phyloP scores from a whole-genome alignment of 805 yeast species.

The Ogataea paraovalis region DNA sequence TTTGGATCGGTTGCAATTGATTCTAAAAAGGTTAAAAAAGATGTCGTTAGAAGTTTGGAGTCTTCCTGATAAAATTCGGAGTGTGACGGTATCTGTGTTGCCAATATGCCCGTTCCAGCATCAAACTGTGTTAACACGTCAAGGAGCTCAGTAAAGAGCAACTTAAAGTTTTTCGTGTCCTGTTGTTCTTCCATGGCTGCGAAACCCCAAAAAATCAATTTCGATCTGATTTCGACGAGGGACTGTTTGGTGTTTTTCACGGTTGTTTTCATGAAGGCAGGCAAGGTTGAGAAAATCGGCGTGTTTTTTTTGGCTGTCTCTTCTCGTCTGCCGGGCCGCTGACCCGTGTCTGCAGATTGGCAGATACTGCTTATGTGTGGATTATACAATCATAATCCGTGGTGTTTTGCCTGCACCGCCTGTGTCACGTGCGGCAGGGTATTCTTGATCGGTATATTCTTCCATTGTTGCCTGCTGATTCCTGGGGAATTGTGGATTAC shows the following conservation, averaged over 20 bases:
- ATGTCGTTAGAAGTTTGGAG: conserved; percentile 39
- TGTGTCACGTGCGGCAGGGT: too few species aligned
- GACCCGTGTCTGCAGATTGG: neutral
- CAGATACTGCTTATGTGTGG: neutral
- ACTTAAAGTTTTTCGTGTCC: conserved; percentile 6
- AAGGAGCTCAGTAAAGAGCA: conserved; percentile 20
- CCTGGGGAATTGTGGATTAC: too few species aligned
- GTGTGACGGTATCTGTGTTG: conserved; percentile 36
- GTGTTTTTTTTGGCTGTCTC: neutral
- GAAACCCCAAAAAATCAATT: neutral
- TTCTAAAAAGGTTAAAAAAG: conserved; percentile 38
- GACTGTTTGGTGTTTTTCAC: neutral
- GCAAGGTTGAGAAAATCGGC: neutral
- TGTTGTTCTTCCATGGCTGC: neutral
- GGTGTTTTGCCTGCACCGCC: too few species aligned
- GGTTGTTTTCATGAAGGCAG: neutral
- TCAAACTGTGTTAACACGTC: conserved; percentile 22
- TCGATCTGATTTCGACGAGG: neutral
- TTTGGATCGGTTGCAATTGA: conserved; percentile 23
- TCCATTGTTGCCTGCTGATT: too few species aligned
- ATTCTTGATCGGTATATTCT: too few species aligned
- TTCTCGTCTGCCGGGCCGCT: neutral
- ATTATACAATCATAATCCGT: neutral
- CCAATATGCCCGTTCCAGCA: conserved; percentile 13
- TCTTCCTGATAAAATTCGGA: conserved; percentile 40